Evolutionary conservation across 2,329 filamentous ascomycete genomes (phyloP), one percentile per base, ranked within the genome.

Genomic region (Domatiomyces catenatus): DNA sequence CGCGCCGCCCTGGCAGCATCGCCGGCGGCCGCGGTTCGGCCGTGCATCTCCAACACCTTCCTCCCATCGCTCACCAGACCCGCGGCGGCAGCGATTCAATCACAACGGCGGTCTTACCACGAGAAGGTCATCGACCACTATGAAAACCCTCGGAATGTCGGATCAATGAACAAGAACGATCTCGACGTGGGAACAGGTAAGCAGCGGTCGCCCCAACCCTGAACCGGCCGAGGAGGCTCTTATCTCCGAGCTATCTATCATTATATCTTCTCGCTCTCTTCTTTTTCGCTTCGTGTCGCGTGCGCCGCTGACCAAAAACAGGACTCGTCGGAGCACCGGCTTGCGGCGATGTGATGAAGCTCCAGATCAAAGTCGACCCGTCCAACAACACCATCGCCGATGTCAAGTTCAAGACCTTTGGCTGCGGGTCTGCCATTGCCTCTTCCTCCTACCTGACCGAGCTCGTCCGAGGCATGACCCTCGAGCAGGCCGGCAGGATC

Each of bases 331-430:
- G 86, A 59, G 86, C 87, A n/a, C 87, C 87, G 47, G 87, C 87
- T 28, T 90, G 86, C 64, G 87, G 87, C 68, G 87, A 94, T 67
- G 87, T 94, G 54, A 93, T 94, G 84, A 92, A 92, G 69, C 76
- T 94, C 32, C 86, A 93, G 72, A 94, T 94, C 69, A 83, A 86
- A 52, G 89, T 95, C 62, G 88, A 95, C 70, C 85, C 86, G 57
- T 76, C 83, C 61, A 86, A 81, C 62, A 86, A 92, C 67, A 90
- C 81, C 60, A 95, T 95, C 66, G 82, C 81, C 61, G 90, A 95
- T 61, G 89, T 94, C 66, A 92, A 93, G 71, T 95, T 95, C 79
- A 95, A 95, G 81, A 95, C 89, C 0, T 95, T 95, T 65, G 89
- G 89, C 48, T 95, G 89, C 67, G 89, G 89, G 50, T 88, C 83